Base-by-base conservation (phyloP, 2,329 filamentous ascomycete species). In the Fusarium pininemorale region DNA sequence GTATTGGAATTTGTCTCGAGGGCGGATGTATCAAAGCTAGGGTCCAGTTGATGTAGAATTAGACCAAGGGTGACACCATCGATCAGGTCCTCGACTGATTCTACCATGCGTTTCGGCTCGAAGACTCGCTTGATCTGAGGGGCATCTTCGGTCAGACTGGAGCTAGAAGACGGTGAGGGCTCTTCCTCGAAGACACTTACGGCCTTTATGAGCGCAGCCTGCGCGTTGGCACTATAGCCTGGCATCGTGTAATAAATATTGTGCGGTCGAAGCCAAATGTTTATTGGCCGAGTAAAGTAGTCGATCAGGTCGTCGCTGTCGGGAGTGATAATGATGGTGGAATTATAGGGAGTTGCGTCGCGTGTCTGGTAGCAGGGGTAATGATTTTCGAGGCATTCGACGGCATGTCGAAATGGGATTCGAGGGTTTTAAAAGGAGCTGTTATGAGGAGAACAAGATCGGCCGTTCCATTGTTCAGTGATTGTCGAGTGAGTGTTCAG, bases 41-140 rank as follows among this genome's bases (percentile, higher is more conserved):
- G 79, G 75, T 91, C 89, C 54, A 92, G 82, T 76, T 90, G 87
- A 79, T 88, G 85, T 67, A 91, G 86, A 53, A 90, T 85, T 72
- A 88, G 82, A 45, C 86, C 88, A 73, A 90, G 86, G 38, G 87
- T 80, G 66, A 86, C 81, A 61, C 88, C 89, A 73, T 90, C 89
- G 78, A 83, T 82, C 51, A 89, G 83, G 60, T 88, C 84, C 58
- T 86, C 83, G 57, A 88, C 82, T n/a, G 85, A 86, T 72, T 85
- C 85, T 78, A 85, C 85, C 69, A 83, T 81, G 42, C 83, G 79
- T 44, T 85, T 82, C 57, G 87, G 80, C 37, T 85, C 78, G 70
- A 87, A 88, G 13, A 86, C 78, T 70, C 80, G 76, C 58, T 82
- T 81, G 66, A 79, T 78, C 81, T 83, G 59, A 59, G 64, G 28